These are phyloP conservation scores for Populus hybrid DNA, from an alignment of 441 rosid species.

Conservation along the genomic window DNA sequence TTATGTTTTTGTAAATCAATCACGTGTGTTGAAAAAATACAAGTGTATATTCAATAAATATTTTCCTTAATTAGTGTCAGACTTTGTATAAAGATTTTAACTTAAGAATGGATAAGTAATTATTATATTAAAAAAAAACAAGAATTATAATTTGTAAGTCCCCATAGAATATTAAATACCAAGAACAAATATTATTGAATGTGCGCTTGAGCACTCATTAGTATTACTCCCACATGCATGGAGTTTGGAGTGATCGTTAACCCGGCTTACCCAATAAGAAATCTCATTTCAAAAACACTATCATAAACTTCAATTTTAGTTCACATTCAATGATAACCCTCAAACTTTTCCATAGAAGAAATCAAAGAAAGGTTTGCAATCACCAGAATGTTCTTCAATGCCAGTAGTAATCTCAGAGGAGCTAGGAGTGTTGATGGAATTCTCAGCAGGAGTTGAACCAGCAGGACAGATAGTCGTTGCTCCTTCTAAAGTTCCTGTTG, in stretches of 20 bases:
- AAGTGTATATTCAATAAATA: not conserved
- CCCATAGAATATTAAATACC: not conserved
- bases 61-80: not conserved
- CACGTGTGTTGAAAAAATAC: not conserved
- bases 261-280: not conserved
- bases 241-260: not conserved
- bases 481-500: conserved; percentile 37
- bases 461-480: conserved; percentile 4
- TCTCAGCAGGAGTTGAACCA: conserved; percentile 19
- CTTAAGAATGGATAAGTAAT: not conserved
- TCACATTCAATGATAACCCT: not conserved
- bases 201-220: not conserved
- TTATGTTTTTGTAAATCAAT: not conserved
- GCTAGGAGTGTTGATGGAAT: conserved; percentile 9
- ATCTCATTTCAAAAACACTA: not conserved
- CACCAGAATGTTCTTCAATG: conserved; percentile 20
- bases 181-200: too few relatives aligned
- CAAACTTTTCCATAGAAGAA: conserved; percentile 41
- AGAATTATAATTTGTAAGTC: not conserved
- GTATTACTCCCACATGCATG: not conserved
- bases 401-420: conserved; percentile 22
- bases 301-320: too few relatives aligned
- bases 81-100: not conserved
- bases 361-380: conserved; percentile 50
- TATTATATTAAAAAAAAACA: too few relatives aligned